Evolutionary conservation across 352 stramenopile genomes (phyloP).

Genomic region (Phytophthora citricola): DNA sequence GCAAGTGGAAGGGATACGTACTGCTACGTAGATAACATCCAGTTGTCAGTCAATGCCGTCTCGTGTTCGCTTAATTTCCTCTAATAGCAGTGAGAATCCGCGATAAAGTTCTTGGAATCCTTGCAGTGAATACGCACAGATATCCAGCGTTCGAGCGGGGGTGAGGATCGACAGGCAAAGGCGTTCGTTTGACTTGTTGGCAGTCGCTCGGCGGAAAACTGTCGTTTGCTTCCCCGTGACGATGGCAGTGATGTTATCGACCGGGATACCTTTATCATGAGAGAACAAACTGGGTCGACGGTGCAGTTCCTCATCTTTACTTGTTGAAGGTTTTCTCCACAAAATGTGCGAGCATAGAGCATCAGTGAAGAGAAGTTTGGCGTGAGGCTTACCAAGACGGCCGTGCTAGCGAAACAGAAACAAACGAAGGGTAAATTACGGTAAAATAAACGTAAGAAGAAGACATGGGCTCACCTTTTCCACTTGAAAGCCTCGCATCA

Average conservation of each 20-base stretch:
- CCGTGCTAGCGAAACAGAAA: conserved; percentile 36
- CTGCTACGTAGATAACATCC: too few relatives aligned
- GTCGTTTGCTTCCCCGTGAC: conserved; percentile 47
- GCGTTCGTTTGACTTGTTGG: conserved; percentile 33
- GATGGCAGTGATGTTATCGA: conserved; percentile 43
- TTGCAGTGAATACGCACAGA: conserved; percentile 41
- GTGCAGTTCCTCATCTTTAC: conserved; percentile 10
- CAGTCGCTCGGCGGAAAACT: conserved; percentile 41
- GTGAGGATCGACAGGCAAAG: conserved; percentile 52
- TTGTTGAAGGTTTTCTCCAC: conserved; percentile 44
- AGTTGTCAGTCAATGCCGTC: conserved; percentile 22
- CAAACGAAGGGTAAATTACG: conserved; percentile 3
- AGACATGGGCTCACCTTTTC: conserved; percentile 46
- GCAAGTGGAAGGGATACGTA: too few relatives aligned
- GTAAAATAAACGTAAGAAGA: background rate
- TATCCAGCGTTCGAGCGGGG: conserved; percentile 46
- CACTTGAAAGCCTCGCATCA: conserved; percentile 48
- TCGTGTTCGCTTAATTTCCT: conserved; percentile 30
- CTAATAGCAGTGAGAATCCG: conserved; percentile 39
- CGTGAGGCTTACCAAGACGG: conserved; percentile 45
- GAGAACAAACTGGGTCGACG: conserved; percentile 28
- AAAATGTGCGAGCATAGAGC: conserved; percentile 40
- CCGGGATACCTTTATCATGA: conserved; percentile 39
- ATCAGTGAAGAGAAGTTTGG: conserved; percentile 46
- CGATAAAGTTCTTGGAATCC: conserved; percentile 43